Evolutionary conservation across 495 filamentous ascomycete species (phyloP).

Genomic region (Aspergillus olivimuriae): DNA sequence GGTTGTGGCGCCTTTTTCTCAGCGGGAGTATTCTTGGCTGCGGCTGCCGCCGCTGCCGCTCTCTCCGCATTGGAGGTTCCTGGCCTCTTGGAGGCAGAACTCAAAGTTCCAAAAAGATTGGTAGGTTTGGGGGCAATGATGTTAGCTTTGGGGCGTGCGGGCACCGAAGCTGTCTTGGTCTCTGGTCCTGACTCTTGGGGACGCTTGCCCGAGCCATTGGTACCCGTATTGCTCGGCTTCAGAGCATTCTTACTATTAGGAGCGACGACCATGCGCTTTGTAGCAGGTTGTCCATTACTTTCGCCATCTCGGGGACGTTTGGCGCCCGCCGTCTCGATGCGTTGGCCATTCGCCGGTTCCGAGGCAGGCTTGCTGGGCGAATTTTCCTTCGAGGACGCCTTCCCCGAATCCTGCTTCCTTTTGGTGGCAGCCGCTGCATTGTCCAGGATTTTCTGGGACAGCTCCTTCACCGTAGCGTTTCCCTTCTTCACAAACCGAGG

Average conservation of each 20-base stretch:
- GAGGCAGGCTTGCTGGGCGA: constrained; percentile 15
- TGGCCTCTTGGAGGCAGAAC: constrained; percentile 56
- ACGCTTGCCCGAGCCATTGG: constrained; percentile 21
- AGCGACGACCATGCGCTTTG: constrained; percentile 34
- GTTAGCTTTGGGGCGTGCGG: constrained; percentile 41
- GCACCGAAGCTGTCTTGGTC: constrained; percentile 23
- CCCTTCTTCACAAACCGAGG: constrained; percentile 61
- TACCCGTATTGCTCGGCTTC: constrained; percentile 16
- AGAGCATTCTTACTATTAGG: constrained; percentile 21
- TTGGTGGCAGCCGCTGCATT: constrained; percentile 50
- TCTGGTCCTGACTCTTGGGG: constrained; percentile 19
- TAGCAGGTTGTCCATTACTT: constrained; percentile 27
- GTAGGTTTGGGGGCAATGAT: constrained; percentile 51
- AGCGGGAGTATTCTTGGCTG: constrained; percentile 32
- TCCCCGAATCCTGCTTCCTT: constrained; percentile 36
- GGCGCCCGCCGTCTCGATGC: constrained; percentile 29
- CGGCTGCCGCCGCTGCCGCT: constrained; percentile 40
- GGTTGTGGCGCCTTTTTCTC: constrained; percentile 39
- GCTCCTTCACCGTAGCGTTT: constrained; percentile 51
- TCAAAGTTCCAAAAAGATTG: constrained; percentile 51
- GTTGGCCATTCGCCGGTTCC: constrained; percentile 16
- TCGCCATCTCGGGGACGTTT: constrained; percentile 45
- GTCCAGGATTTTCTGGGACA: constrained; percentile 51
- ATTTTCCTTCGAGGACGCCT: constrained; percentile 25
- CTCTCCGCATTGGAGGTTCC: constrained; percentile 50